These are phyloP conservation scores for Xylaria sp. DNA, from an alignment of 2,329 filamentous ascomycete species.

Conservation along the genomic window DNA sequence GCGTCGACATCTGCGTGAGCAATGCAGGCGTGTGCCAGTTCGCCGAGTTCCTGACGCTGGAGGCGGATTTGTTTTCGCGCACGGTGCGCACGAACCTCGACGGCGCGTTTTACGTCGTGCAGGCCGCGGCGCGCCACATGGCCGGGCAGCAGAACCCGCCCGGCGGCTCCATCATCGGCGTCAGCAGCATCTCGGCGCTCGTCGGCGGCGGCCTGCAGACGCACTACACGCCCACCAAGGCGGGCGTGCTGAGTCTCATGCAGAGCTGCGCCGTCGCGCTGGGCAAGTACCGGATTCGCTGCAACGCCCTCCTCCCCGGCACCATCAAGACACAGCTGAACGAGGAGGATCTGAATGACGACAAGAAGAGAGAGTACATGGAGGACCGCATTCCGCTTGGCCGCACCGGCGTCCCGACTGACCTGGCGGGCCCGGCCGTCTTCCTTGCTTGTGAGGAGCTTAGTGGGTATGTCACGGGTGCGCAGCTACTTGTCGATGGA, in stretches of 20 bases:
- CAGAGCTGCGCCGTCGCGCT: conserved; percentile 84
- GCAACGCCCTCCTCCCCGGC: conserved; percentile 85
- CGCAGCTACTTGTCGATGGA: conserved; percentile 86
- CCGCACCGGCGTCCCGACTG: conserved; percentile 74
- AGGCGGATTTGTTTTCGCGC: conserved; percentile 73
- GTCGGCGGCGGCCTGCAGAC: conserved; percentile 82
- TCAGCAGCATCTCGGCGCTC: conserved; percentile 78
- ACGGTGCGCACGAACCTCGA: conserved; percentile 85
- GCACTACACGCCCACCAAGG: conserved; percentile 91
- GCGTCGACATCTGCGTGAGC: conserved; percentile 82
- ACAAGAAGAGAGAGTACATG: conserved; percentile 79
- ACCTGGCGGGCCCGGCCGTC: conserved; percentile 84
- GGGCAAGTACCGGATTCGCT: conserved; percentile 78
- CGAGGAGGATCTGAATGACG: conserved; percentile 80
- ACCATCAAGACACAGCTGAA: conserved; percentile 88
- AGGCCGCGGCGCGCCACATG: conserved; percentile 88
- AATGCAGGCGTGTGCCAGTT: conserved; percentile 93
- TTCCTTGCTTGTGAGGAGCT: conserved; percentile 83
- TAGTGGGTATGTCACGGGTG: conserved; percentile 83
- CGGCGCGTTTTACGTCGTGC: conserved; percentile 87
- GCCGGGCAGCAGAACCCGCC: conserved; percentile 71
- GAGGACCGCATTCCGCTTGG: conserved; percentile 83
- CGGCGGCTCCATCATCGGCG: conserved; percentile 82
- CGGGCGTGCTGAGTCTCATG: conserved; percentile 82
- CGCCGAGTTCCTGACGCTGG: conserved; percentile 82